Evolutionary conservation across 2,329 filamentous ascomycete species (phyloP).

Genomic region (Cryphonectria carpinicola): DNA sequence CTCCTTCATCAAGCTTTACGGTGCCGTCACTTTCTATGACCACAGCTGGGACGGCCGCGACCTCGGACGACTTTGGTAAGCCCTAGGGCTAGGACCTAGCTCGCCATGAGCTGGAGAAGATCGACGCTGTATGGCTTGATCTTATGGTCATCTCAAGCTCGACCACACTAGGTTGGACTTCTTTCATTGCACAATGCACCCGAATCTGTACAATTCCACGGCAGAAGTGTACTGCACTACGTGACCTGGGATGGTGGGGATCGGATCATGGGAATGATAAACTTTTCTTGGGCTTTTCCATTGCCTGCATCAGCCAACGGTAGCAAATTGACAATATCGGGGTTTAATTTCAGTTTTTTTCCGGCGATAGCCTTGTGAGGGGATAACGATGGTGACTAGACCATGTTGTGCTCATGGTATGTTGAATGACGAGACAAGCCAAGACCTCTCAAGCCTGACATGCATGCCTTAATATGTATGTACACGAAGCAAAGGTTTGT

Average conservation of each 20-base stretch:
- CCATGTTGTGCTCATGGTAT: not conserved
- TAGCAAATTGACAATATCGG: not conserved
- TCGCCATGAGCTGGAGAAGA: not conserved
- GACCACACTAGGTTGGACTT: not conserved
- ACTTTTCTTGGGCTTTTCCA: not conserved
- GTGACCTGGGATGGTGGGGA: not conserved
- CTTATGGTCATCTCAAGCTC: no score
- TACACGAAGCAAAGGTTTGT: not conserved
- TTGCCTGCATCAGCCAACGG: not conserved
- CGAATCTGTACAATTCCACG: no score
- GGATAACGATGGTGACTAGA: not conserved
- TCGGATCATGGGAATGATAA: not conserved
- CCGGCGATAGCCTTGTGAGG: not conserved
- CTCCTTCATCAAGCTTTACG: conserved; percentile 60
- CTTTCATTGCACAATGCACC: not conserved
- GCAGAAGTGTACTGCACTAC: not conserved
- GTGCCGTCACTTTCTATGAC: conserved; percentile 56
- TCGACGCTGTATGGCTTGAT: not conserved
- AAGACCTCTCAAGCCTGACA: not conserved
- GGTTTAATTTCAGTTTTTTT: no score
- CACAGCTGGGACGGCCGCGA: conserved; percentile 47
- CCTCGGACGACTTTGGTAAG: conserved; percentile 30
- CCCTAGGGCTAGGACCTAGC: not conserved
- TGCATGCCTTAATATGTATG: not conserved
- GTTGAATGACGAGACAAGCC: not conserved